Conservation (phyloP, 2,329 filamentous ascomycete species). For the Chaetomium strumarium region DNA sequence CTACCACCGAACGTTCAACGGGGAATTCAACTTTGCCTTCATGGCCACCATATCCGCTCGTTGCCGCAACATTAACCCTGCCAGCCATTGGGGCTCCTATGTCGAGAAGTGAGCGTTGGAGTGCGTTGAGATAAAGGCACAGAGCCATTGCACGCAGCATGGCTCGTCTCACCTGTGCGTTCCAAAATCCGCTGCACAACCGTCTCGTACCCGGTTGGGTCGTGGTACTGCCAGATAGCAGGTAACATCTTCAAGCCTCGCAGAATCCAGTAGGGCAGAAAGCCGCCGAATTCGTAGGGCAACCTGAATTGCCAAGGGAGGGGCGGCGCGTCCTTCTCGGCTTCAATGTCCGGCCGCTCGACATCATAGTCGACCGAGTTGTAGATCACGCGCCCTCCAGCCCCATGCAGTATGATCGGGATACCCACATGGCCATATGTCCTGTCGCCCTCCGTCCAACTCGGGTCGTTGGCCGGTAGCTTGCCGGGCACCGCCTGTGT, state of each 20-base stretch:
- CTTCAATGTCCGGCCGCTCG: slow-evolving; percentile 5
- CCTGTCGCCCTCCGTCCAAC: neutral
- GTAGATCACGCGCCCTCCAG: neutral
- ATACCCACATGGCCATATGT: slow-evolving; percentile 8
- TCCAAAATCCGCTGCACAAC: neutral
- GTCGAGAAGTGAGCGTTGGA: too few relatives aligned
- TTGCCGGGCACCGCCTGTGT: slow-evolving; percentile 8
- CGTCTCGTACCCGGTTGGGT: neutral
- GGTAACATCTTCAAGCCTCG: neutral
- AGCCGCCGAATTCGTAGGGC: too few relatives aligned
- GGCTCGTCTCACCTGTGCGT: neutral
- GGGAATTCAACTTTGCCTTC: too few relatives aligned
- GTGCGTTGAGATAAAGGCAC: too few relatives aligned
- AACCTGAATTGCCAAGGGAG: neutral
- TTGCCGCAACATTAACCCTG: too few relatives aligned
- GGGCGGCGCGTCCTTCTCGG: slow-evolving; percentile 1
- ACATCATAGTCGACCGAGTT: slow-evolving; percentile 1
- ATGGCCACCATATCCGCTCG: too few relatives aligned
- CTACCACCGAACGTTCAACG: too few relatives aligned
- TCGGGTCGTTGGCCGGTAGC: neutral
- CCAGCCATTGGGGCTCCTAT: too few relatives aligned
- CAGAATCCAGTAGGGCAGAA: too few relatives aligned
- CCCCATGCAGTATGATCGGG: slow-evolving; percentile 3
- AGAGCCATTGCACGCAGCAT: too few relatives aligned
- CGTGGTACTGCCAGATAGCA: neutral